Percentiles rank a stretch among this genome's conserved stretches.
Conservation (phyloP, 306 rosid genomes). For the Clitoria ternatea region DNA sequence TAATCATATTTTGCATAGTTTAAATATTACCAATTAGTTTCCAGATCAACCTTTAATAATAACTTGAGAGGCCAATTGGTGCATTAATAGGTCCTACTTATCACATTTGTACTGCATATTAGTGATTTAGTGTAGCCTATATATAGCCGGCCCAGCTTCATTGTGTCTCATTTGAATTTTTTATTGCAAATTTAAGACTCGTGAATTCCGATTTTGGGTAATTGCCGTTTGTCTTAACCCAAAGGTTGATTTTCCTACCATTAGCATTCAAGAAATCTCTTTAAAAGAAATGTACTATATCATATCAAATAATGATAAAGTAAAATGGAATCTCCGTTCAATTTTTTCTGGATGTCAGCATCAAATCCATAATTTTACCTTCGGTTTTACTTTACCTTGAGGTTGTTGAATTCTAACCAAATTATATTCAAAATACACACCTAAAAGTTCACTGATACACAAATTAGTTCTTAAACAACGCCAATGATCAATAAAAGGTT, state of each 20-base stretch:
- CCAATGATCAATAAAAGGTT: background rate
- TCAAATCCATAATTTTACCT: background rate
- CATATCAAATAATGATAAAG: background rate
- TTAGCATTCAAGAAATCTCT: background rate
- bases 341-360: background rate
- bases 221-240: background rate
- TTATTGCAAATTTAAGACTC: background rate
- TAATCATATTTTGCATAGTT: too few relatives aligned
- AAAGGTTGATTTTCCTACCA: background rate
- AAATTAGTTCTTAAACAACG: background rate
- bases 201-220: background rate
- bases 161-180: background rate
- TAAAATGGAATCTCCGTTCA: background rate
- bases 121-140: background rate
- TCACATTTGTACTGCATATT: background rate
- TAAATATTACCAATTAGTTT: too few relatives aligned
- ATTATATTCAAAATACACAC: background rate
- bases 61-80: background rate
- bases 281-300: background rate
- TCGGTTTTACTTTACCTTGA: background rate
- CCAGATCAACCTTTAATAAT: too few relatives aligned
- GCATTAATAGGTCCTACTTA: background rate
- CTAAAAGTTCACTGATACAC: background rate
- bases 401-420: background rate
- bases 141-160: background rate